Conservation (phyloP, 2,329 filamentous ascomycete species). For the Talaromyces sp. region DNA sequence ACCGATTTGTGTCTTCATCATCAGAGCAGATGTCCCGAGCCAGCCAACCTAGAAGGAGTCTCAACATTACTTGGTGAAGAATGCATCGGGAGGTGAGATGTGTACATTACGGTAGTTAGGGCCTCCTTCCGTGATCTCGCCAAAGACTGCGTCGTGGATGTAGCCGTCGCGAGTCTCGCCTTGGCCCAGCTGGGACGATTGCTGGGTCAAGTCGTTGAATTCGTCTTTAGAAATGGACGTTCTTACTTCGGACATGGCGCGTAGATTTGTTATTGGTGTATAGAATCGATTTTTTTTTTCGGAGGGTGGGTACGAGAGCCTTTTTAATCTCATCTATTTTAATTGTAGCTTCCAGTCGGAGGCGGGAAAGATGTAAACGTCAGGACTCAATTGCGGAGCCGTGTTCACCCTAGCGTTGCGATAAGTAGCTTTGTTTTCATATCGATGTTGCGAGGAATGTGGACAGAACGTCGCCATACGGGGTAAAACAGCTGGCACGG, state of each 20-base stretch:
- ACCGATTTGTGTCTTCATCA: conserved; percentile 44
- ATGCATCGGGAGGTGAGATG: background rate
- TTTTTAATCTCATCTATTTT: background rate
- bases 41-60: conserved; percentile 31
- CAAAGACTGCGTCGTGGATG: background rate
- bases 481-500: background rate
- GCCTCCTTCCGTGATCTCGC: background rate
- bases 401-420: background rate
- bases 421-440: background rate
- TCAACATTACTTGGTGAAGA: background rate
- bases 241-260: background rate
- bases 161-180: background rate
- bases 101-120: background rate
- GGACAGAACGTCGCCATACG: background rate
- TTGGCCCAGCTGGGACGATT: background rate
- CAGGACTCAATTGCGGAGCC: background rate
- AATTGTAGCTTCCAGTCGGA: background rate
- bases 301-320: background rate
- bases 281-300: background rate
- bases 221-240: background rate
- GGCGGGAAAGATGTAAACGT: background rate
- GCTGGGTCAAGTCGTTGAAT: background rate
- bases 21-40: conserved; percentile 38
- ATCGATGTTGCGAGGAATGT: background rate
- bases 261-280: background rate